Base-by-base conservation (phyloP, 192 early-diverging fungal species). In the Mortierella claussenii region DNA sequence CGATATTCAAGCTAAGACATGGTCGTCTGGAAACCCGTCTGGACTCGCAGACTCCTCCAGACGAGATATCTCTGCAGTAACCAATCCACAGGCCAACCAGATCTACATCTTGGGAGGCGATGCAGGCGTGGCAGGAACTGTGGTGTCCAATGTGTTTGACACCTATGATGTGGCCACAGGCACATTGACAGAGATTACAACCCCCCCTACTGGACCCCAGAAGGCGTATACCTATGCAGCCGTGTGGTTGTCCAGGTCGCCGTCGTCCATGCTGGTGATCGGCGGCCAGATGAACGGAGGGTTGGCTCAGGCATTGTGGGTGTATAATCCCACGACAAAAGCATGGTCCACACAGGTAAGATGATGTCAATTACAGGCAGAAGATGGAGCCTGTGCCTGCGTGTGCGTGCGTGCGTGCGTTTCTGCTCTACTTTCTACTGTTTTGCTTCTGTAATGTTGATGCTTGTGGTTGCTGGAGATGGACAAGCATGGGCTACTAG, bases 41-140 rank as follows among this genome's bases (percentile, higher is more conserved):
- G 28, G 1, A 4, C 8, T 73, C 11, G 18, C 31, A 5, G 69
- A 73, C 40, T 32, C 33, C 13, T 46, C 36, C 33, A 42, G 69
- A 28, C 53, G 69, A 0, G 69, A 73, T 43, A 60, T 73, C 36
- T 64, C 18, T 27, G 69, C 54, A 2, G 58, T 63, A 26, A 53
- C 69, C 20, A 73, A 64, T 34, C 40, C 61, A 10, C 12, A 44
- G 0, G 46, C 34, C 5, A 58, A 63, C 31, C 24, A 64, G 18
- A 64, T 73, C 17, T 73, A 73, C 30, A 73, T 73, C 47, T 17
- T 73, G 7, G 60, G 54, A 23, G 69, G 69, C 0, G 48, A 64
- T 47, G 43, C 50, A 8, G 58, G 59, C 4, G 0, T 27, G 1
- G 15, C 40, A 1, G 68, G 68, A 23, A 4, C 15, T 0, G 28